These are phyloP conservation scores for Neostapfia colusana DNA, from an alignment of 176 grass and related monocot species.

Conservation along the genomic window DNA sequence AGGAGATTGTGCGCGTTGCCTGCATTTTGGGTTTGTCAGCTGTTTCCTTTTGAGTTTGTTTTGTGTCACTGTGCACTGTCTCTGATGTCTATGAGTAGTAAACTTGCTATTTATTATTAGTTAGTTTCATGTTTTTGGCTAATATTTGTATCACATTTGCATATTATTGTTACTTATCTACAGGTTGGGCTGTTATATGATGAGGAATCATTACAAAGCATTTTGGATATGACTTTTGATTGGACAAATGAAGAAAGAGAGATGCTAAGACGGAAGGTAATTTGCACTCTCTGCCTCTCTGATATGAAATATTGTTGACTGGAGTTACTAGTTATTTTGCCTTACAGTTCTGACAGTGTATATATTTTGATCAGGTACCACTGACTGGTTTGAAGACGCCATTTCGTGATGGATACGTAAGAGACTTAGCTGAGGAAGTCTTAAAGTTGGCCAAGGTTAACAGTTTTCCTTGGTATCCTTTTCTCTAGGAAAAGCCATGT, in stretches of 20 bases:
- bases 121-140: background rate
- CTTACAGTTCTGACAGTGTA: background rate
- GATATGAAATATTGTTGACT: background rate
- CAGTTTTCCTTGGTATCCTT: background rate
- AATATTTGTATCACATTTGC: background rate
- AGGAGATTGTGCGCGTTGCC: constrained; percentile 93
- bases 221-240: constrained; percentile 85
- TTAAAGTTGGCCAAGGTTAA: constrained; percentile 80
- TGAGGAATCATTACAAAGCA: constrained; percentile 79
- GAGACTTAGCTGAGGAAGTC: constrained; percentile 87
- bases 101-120: background rate
- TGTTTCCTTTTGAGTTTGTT: background rate
- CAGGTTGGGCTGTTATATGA: constrained; percentile 93
- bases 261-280: constrained; percentile 82
- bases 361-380: constrained; percentile 63
- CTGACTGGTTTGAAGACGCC: constrained; percentile 87
- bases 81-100: background rate
- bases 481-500: background rate
- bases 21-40: constrained; percentile 82
- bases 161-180: constrained; percentile 9
- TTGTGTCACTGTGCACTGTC: background rate
- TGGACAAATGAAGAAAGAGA: constrained; percentile 95
- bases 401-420: constrained; percentile 84
- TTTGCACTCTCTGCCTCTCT: background rate
- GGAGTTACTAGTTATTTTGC: constrained; percentile 11